A percentile compares a stretch with the other conserved stretches of the same genome.
These are phyloP conservation scores for Chlorella sp. DNA, from an alignment of 139 green algal genomes.

Conservation along the genomic window DNA sequence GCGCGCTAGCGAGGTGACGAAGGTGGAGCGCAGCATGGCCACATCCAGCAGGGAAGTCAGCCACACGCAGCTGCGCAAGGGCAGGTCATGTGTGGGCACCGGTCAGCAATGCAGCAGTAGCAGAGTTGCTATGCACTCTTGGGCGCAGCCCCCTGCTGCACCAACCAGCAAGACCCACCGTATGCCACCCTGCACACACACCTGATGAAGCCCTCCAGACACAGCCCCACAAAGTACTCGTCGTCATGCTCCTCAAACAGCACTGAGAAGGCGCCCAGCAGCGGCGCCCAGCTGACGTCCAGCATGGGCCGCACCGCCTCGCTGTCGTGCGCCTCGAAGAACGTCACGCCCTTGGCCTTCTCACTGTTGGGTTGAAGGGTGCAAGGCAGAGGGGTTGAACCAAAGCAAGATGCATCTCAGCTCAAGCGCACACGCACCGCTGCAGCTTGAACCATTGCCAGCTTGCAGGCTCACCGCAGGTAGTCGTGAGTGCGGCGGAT, in stretches of 20 bases:
- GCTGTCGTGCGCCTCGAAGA: constrained; percentile 78
- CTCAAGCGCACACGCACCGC: background rate
- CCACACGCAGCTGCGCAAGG: constrained; percentile 55
- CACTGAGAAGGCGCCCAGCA: constrained; percentile 91
- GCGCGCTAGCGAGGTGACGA: constrained; percentile 66
- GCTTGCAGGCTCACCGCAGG: background rate
- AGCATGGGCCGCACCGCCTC: constrained; percentile 92
- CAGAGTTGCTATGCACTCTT: too few relatives aligned
- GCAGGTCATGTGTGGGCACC: background rate
- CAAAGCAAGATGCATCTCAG: background rate
- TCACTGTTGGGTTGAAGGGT: constrained; percentile 57
- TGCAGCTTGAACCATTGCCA: background rate
- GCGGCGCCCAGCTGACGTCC: constrained; percentile 92
- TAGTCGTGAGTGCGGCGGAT: constrained; percentile 72
- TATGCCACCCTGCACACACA: background rate
- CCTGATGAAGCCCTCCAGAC: constrained; percentile 75
- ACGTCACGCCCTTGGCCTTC: constrained; percentile 80
- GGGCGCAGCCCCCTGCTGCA: too few relatives aligned
- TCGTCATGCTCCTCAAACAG: constrained; percentile 87
- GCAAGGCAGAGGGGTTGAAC: background rate
- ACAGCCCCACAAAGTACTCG: constrained; percentile 68
- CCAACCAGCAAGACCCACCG: too few relatives aligned
- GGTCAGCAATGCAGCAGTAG: background rate
- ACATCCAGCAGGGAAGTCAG: constrained; percentile 84
- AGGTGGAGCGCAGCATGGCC: constrained; percentile 90